A percentile compares a stretch with the other conserved stretches of the same genome.
phyloP scores from a whole-genome alignment of 75 land plant genomes.

The Larix kaempferi region DNA sequence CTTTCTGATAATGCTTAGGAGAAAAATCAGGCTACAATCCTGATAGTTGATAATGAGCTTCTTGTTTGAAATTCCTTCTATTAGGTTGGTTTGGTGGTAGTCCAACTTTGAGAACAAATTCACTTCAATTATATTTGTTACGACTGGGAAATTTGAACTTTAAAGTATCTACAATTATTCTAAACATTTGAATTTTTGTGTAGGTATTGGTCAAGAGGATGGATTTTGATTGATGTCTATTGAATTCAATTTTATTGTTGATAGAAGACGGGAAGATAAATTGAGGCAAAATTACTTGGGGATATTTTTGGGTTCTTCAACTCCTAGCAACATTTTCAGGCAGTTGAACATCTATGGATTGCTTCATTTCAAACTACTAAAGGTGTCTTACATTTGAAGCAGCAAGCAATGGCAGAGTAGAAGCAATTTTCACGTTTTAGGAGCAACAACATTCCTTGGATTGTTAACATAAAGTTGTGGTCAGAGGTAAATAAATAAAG shows the following conservation, averaged over 20 bases:
- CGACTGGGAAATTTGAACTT: neutral
- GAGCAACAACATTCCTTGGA: neutral
- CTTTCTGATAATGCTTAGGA: neutral
- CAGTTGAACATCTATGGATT: neutral
- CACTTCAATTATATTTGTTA: neutral
- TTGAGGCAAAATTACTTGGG: neutral
- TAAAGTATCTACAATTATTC: neutral
- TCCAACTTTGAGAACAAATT: neutral
- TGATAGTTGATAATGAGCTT: neutral
- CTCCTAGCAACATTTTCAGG: neutral
- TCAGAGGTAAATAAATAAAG: neutral
- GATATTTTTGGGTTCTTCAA: neutral
- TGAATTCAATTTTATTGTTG: neutral
- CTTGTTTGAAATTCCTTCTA: neutral
- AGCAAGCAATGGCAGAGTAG: neutral
- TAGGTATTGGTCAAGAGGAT: neutral
- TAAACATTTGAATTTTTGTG: neutral
- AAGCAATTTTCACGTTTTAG: neutral
- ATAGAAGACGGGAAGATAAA: neutral
- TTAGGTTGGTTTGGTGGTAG: neutral
- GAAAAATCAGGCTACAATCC: neutral
- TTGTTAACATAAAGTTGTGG: neutral
- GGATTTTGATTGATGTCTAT: neutral
- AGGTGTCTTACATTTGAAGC: neutral
- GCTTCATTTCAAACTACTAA: neutral